Evolutionary conservation across 2,329 filamentous ascomycete species (phyloP).

Genomic region (Colletotrichum tropicicola): DNA sequence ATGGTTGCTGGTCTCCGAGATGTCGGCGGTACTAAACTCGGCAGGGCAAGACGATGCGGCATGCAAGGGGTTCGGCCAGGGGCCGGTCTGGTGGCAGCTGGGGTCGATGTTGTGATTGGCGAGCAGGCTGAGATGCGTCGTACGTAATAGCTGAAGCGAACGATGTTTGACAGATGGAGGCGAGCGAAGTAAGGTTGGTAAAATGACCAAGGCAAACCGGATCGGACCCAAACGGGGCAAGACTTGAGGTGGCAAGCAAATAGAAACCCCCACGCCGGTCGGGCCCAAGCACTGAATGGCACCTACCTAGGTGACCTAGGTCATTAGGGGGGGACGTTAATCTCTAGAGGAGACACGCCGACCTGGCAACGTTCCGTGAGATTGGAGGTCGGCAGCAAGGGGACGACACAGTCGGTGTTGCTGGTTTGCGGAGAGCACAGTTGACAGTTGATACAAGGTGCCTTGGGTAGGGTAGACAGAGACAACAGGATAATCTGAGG

Average conservation of each 20-base stretch:
- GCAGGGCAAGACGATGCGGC: background rate
- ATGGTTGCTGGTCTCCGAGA: background rate
- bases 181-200: background rate
- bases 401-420: background rate
- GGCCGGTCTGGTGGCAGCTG: background rate
- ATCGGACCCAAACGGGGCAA: background rate
- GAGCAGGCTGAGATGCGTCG: background rate
- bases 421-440: background rate
- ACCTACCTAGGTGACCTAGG: no score
- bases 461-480: background rate
- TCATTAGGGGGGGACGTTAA: no score
- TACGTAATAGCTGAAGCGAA: slow-evolving; percentile 4
- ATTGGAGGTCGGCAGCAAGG: background rate
- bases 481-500: background rate
- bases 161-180: background rate
- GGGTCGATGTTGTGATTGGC: background rate
- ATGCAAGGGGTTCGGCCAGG: background rate
- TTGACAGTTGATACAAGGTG: background rate
- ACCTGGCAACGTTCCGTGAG: background rate
- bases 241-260: background rate
- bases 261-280: slow-evolving; percentile 12
- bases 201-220: background rate
- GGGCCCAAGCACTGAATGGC: no score
- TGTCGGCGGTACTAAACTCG: background rate
- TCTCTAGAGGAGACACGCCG: no score